Evolutionary conservation across 495 filamentous ascomycete species (phyloP).

Genomic region (Podospora comata): DNA sequence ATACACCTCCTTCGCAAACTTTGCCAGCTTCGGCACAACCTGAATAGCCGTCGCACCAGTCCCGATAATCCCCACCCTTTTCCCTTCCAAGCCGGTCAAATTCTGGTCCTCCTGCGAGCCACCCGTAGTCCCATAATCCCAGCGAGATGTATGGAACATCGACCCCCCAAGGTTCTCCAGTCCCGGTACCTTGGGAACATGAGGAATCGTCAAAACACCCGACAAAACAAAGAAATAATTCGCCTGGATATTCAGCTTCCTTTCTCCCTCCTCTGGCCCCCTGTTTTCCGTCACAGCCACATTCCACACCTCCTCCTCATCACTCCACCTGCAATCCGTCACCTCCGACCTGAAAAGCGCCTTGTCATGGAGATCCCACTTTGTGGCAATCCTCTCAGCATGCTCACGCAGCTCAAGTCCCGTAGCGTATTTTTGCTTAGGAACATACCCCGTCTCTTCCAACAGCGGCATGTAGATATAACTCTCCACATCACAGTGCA

Average conservation of each 20-base stretch:
- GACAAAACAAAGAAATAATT: constrained; percentile 39
- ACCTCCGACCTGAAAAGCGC: constrained; percentile 47
- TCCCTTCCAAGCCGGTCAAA: constrained; percentile 46
- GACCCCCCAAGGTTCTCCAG: constrained; percentile 46
- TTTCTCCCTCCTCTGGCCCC: constrained; percentile 32
- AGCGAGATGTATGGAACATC: constrained; percentile 53
- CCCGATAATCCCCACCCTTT: constrained; percentile 52
- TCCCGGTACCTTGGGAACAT: constrained; percentile 45
- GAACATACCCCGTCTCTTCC: constrained; percentile 60
- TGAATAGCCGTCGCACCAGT: constrained; percentile 57
- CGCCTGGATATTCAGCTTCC: constrained; percentile 31
- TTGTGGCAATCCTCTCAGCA: constrained; percentile 36
- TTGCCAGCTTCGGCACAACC: constrained; percentile 48
- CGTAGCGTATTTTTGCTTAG: constrained; percentile 43
- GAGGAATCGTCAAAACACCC: constrained; percentile 45
- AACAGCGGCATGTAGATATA: constrained; percentile 55
- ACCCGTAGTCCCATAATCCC: constrained; percentile 54
- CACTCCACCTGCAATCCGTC: constrained; percentile 43
- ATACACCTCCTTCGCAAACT: constrained; percentile 50
- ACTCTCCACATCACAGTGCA: constrained; percentile 51
- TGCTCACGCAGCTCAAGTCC: constrained; percentile 49
- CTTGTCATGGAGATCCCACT: constrained; percentile 46
- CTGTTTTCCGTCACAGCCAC: constrained; percentile 37
- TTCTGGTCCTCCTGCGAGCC: constrained; percentile 45
- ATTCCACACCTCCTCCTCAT: constrained; percentile 41